Conservation (phyloP, 371 early-diverging fungal species). For the Conidiobolus incongruus region DNA sequence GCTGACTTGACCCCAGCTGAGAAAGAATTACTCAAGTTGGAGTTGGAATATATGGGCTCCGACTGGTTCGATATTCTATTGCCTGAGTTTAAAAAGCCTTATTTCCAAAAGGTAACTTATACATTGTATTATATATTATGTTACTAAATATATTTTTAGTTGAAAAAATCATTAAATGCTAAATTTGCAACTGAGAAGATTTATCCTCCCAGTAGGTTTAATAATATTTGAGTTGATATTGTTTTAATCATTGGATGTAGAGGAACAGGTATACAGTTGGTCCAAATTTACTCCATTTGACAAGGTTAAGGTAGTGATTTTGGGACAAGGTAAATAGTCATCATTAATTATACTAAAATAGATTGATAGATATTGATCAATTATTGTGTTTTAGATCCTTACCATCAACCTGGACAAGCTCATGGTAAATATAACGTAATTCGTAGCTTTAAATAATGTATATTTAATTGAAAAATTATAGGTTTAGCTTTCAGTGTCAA, state of each 20-base stretch:
- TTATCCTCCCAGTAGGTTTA: conserved; percentile 39
- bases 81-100: conserved; percentile 46
- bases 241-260: conserved; percentile 7
- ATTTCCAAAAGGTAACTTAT: conserved; percentile 34
- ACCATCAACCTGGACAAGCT: conserved; percentile 83
- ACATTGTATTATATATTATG: neutral
- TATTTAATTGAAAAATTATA: neutral
- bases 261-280: conserved; percentile 55
- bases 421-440: conserved; percentile 33
- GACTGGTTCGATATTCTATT: conserved; percentile 54
- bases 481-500: conserved; percentile 67
- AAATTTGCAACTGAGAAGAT: conserved; percentile 26
- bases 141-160: conserved; percentile 10
- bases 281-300: conserved; percentile 35
- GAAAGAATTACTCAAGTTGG: conserved; percentile 25
- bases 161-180: conserved; percentile 35
- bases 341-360: neutral
- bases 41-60: conserved; percentile 38
- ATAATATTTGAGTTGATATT: neutral
- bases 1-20: neutral
- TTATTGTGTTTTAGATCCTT: conserved; percentile 82
- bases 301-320: conserved; percentile 57
- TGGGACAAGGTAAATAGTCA: conserved; percentile 52
- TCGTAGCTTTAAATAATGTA: neutral
- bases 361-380: neutral